These are phyloP conservation scores for Rosa rugosa DNA, from an alignment of 306 rosid genomes.

Conservation along the genomic window DNA sequence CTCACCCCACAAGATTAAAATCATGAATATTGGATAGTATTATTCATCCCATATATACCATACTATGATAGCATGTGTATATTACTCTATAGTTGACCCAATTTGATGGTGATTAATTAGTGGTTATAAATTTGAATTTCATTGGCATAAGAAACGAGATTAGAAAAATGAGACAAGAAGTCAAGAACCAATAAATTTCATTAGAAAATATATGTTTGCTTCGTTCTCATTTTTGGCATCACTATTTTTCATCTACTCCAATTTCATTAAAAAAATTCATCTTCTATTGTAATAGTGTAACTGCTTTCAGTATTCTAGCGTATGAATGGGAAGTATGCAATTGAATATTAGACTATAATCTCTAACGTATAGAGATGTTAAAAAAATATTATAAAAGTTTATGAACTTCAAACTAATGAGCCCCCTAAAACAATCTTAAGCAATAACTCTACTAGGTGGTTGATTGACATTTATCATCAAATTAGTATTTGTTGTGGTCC, in stretches of 20 bases:
- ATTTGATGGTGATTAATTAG: neutral
- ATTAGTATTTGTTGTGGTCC: neutral
- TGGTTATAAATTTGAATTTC: too few species aligned
- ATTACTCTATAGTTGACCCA: neutral
- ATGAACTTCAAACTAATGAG: neutral
- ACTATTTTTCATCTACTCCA: neutral
- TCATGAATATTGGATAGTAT: neutral
- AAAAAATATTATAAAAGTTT: too few species aligned
- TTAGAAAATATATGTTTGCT: neutral
- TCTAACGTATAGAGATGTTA: neutral
- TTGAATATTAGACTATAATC: too few species aligned
- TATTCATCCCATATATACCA: neutral
- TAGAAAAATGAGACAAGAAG: too few species aligned
- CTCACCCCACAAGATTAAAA: slow-evolving; percentile 7
- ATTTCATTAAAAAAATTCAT: neutral
- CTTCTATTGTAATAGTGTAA: neutral
- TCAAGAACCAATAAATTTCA: too few species aligned
- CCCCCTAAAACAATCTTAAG: neutral
- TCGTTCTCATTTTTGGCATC: too few species aligned
- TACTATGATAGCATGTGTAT: too few species aligned
- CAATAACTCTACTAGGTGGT: neutral
- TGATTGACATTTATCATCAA: neutral
- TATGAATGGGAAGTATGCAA: neutral
- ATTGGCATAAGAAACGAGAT: too few species aligned
- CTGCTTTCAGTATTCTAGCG: too few species aligned